Base-by-base conservation (phyloP, 345 rosid species). In the Eucalyptus coolabah region DNA sequence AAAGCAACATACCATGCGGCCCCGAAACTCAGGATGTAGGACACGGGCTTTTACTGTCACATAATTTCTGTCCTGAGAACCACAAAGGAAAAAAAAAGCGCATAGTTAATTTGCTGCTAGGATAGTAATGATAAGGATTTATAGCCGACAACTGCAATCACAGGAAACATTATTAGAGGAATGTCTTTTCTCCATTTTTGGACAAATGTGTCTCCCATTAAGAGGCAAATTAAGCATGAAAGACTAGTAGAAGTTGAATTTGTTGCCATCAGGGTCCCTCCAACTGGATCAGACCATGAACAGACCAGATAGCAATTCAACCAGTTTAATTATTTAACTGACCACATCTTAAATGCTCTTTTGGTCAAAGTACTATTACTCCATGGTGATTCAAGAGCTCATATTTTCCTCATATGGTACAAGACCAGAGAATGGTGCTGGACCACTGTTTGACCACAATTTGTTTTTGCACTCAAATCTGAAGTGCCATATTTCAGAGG, bases 21-120 rank as follows among this genome's bases (percentile, higher is more conserved):
- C 99, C 88, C 98, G 99, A 92, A 97, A 98, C 92, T 98, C 99
- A 12, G 99, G 99, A 93, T 94, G 86, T 82, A 98, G 77, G 67
- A 93, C 94, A 83, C 95, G 97, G 86, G 65, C 95, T 92, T 96
- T 96, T 86, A 95, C 88, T 24, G 95, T 96, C 89, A 98, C 93
- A 87, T 98, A 98, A 86, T 97, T 95, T 89, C 99, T 96, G 88
- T 98, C 97, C 99, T 98, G 98, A 87, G 42, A 88, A 88, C 81
- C 87, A 92, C 51, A 87, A 87, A 63, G 83, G 13, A 24, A 18
- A 53, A 77, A 72, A 89, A 91, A 30, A 88, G 86, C 80, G 82
- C 50, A 12, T 88, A 47, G 86, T 50, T 59, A 54, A 87, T 65
- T 87, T 87, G n/a, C 83, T 47, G 32, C 88, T 40, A 77, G 47